phyloP scores from a whole-genome alignment of 2,329 filamentous ascomycete species.

The Phialophora verrucosa region DNA sequence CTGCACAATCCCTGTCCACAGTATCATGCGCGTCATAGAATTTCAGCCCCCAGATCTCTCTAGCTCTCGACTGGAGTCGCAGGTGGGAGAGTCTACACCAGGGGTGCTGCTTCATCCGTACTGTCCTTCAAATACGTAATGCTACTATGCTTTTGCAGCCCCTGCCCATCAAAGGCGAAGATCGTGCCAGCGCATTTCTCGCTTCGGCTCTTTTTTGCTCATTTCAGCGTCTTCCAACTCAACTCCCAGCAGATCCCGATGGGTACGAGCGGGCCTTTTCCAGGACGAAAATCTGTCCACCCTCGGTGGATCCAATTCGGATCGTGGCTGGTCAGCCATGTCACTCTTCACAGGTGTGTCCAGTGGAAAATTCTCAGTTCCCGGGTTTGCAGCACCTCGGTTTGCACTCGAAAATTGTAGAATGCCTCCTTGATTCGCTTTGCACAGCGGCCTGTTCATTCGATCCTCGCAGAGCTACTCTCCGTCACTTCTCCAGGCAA shows the following conservation, averaged over 20 bases:
- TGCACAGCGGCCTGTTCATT: not conserved
- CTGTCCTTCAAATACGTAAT: not conserved
- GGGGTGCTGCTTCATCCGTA: not conserved
- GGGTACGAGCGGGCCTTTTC: not conserved
- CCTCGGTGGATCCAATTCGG: not conserved
- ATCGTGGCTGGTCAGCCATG: not conserved
- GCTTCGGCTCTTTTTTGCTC: not conserved
- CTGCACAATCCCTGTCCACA: conserved; percentile 2
- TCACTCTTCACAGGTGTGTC: not conserved
- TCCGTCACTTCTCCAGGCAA: conserved; percentile 56
- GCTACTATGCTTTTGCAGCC: not conserved
- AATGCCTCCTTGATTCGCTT: not conserved
- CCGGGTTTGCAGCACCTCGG: not conserved
- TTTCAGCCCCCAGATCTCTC: conserved; percentile 1
- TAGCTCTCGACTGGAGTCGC: not conserved
- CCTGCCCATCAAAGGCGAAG: not conserved
- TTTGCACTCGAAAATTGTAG: not conserved
- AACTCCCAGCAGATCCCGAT: not conserved
- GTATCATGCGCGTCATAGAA: not conserved
- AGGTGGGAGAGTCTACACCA: not conserved
- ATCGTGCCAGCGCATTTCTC: not conserved
- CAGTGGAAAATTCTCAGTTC: not conserved
- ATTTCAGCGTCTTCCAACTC: not conserved
- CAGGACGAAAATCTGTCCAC: no score
- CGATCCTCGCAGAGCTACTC: conserved; percentile 9